Evolutionary conservation across 2,329 filamentous ascomycete genomes (phyloP), one percentile per base, ranked within the genome.

Genomic region (Teratosphaeria zuluensis): DNA sequence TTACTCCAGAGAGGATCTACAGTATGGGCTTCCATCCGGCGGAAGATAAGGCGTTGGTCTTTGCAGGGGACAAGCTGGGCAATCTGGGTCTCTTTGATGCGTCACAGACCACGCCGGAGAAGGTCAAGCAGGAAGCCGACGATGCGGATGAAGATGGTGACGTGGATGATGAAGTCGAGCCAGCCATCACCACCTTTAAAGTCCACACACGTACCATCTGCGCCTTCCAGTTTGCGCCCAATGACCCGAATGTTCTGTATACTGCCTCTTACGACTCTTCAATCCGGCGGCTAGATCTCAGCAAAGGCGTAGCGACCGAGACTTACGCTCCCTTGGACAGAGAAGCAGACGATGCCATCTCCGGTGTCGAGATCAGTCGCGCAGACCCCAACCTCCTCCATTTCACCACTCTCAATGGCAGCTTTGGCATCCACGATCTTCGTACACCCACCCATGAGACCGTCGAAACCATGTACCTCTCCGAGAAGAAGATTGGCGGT

Each of bases 401-500:
- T 69, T 97, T 96, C 74, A 92, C 92, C 0, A 96, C 92, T 0
- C 77, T 99, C 0, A 81, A 89, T 35, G 94, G 94, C 1, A 79
- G 78, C 0, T 86, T 97, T 31, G 92, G 92, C 0, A 85, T 88
- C 0, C 85, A 94, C 68, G 94, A 99, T 68, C 80, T 87, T 57
- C 84, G 92, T 7, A 80, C 81, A 0, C 74, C 76, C 0, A 73
- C 80, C 0, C 75, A 75, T 6, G 79, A 84, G 2, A 80, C 82
- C 0, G 68, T 67, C 1, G 83, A 90, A 16, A 76, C 88, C 1
- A 95, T 90, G 82, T 80, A 84, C 8, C 77, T 97, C 0, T 88
- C 86, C 0, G 91, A 95, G 56, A 92, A 95, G 72, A 99, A 99
- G 70, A 96, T 99, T 57, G 94, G 94, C 19, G 94, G 94, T 0